Conservation (phyloP, 2,329 filamentous ascomycete genomes). For the Arthrobotrys entomopaga region DNA sequence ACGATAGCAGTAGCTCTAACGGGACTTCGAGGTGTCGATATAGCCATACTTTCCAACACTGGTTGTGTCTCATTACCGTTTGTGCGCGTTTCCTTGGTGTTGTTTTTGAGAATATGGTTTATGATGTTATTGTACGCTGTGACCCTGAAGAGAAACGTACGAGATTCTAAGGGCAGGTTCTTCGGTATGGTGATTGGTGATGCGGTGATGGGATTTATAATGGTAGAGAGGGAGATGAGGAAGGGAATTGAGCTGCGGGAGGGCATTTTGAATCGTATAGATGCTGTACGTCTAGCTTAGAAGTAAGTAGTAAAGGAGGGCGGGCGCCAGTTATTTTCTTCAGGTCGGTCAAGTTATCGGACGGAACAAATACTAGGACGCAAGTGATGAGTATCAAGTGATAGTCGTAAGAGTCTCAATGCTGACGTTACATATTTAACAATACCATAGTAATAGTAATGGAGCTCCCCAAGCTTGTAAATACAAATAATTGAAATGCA, state of each 20-base stretch:
- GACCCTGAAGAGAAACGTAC: constrained; percentile 23
- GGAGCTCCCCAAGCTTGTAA: no score
- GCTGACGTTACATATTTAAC: no score
- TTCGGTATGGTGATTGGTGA: constrained; percentile 7
- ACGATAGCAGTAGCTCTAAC: constrained; percentile 22
- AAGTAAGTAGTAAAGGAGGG: background rate
- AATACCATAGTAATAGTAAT: no score
- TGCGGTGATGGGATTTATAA: constrained; percentile 9
- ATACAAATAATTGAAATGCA: background rate
- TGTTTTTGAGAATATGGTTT: constrained; percentile 32
- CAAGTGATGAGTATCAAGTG: no score
- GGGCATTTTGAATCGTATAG: constrained; percentile 6
- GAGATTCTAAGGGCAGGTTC: constrained; percentile 4
- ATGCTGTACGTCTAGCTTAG: background rate
- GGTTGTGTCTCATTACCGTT: background rate
- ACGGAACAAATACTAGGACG: no score
- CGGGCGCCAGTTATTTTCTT: background rate
- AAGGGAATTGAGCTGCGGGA: no score
- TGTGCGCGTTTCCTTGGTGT: background rate
- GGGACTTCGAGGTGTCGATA: constrained; percentile 10
- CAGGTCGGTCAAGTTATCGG: background rate
- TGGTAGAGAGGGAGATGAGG: background rate
- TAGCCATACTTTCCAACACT: background rate
- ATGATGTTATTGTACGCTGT: constrained; percentile 39
- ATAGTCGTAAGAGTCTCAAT: no score